A percentile compares a stretch with the other conserved stretches of the same genome.
Conservation (phyloP, 1,139 yeast genomes). For the Lodderomyces elongisporus region DNA sequence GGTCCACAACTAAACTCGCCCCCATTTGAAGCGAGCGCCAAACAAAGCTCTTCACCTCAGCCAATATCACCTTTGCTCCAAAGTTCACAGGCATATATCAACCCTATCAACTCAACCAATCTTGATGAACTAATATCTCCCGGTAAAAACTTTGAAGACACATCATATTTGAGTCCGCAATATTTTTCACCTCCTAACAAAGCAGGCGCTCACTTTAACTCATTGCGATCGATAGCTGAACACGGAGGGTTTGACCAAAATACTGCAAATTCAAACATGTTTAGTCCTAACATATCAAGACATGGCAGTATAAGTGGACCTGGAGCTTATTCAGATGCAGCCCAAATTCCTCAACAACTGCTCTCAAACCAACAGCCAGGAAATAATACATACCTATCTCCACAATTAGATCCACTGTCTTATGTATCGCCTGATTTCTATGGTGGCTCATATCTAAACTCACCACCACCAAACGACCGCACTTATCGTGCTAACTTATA, state of each 20-base stretch:
- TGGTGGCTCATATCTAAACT: conserved; percentile 26
- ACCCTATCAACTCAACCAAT: conserved; percentile 15
- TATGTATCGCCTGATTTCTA: conserved; percentile 18
- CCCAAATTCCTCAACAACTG: neutral
- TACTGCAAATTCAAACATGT: conserved; percentile 13
- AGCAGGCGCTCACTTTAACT: conserved; percentile 19
- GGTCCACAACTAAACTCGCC: conserved; percentile 12
- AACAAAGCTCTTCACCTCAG: conserved; percentile 7
- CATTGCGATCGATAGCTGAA: conserved; percentile 33
- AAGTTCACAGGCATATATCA: conserved; percentile 12
- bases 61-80: conserved; percentile 12
- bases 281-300: conserved; percentile 30
- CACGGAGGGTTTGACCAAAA: conserved; percentile 12
- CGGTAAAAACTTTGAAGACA: conserved; percentile 14
- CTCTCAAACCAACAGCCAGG: too few species aligned
- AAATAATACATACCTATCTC: conserved; percentile 24
- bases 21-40: conserved; percentile 8
- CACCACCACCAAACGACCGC: conserved; percentile 23
- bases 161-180: conserved; percentile 32
- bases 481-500: conserved; percentile 8
- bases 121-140: conserved; percentile 39
- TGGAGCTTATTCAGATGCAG: conserved; percentile 5
- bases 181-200: conserved; percentile 39
- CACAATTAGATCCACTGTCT: conserved; percentile 22
- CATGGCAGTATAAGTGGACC: conserved; percentile 27